phyloP scores from a whole-genome alignment of 2,329 filamentous ascomycete genomes.

The Xylariales sp. region DNA sequence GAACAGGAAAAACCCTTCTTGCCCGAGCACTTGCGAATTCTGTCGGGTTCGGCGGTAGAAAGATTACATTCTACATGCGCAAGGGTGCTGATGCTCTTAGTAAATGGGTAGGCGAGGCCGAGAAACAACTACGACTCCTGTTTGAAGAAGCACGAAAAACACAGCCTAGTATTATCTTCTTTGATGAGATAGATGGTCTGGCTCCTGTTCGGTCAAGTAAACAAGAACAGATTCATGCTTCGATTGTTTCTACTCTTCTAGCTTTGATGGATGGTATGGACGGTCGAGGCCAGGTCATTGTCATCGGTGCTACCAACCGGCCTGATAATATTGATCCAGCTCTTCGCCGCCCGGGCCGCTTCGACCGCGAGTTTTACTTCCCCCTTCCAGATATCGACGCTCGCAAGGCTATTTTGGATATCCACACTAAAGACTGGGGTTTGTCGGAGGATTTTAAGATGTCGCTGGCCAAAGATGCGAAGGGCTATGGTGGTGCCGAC shows the following conservation, averaged over 20 bases:
- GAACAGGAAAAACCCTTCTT: conserved; percentile 97
- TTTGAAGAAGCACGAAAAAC: conserved; percentile 97
- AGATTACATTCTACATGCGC: conserved; percentile 99
- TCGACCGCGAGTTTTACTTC: conserved; percentile 98
- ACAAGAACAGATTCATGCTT: conserved; percentile 98
- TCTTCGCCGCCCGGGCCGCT: conserved; percentile 91
- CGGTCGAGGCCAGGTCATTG: conserved; percentile 96
- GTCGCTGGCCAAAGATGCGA: conserved; percentile 86
- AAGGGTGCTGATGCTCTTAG: conserved; percentile 97
- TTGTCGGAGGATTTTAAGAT: conserved; percentile 83
- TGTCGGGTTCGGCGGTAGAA: conserved; percentile 86
- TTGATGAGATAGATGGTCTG: conserved; percentile 97
- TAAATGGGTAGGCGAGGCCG: conserved; percentile 99
- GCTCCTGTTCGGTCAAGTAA: conserved; percentile 97
- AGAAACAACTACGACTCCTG: conserved; percentile 90
- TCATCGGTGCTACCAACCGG: conserved; percentile 98
- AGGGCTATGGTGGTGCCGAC: conserved; percentile 97
- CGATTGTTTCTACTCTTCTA: conserved; percentile 93
- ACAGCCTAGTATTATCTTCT: conserved; percentile 99
- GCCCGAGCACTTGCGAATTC: conserved; percentile 92
- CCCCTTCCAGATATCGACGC: conserved; percentile 85
- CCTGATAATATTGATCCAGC: conserved; percentile 97
- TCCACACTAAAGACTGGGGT: conserved; percentile 95
- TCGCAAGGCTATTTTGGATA: conserved; percentile 88
- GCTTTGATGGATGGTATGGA: conserved; percentile 99